These are phyloP conservation scores for Suillus variegatus DNA, from an alignment of 768 basidiomycete species.

Conservation along the genomic window DNA sequence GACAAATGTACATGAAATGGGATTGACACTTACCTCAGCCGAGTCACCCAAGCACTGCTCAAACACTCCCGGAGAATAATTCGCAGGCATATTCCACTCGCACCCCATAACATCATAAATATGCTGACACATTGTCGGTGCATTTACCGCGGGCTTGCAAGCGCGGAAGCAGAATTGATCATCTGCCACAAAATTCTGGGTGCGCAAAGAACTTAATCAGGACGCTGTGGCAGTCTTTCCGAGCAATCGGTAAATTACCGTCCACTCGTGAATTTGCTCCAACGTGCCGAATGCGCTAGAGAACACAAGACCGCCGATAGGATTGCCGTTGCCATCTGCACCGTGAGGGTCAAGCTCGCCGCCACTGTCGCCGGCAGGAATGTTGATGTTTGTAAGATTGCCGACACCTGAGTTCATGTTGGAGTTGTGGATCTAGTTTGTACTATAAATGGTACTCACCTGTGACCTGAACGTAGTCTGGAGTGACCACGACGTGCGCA, in stretches of 20 bases:
- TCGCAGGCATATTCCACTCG: constrained; percentile 61
- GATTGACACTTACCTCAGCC: constrained; percentile 38
- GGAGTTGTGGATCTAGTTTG: constrained; percentile 21
- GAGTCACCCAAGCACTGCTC: constrained; percentile 56
- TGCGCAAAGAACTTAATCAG: constrained; percentile 8
- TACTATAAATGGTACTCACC: constrained; percentile 36
- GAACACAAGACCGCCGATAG: constrained; percentile 71
- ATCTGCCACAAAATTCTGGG: constrained; percentile 61
- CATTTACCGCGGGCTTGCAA: constrained; percentile 53
- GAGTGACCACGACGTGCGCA: constrained; percentile 69
- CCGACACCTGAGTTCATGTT: constrained; percentile 50
- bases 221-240: constrained; percentile 9
- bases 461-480: constrained; percentile 74
- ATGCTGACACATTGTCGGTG: constrained; percentile 60
- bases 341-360: constrained; percentile 77
- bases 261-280: constrained; percentile 73
- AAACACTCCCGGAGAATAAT: constrained; percentile 45
- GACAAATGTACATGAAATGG: constrained; percentile 1
- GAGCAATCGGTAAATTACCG: constrained; percentile 38
- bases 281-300: constrained; percentile 63
- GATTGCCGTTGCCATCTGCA: constrained; percentile 57
- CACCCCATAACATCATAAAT: constrained; percentile 61
- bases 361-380: constrained; percentile 57
- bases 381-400: constrained; percentile 65
- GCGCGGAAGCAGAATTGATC: constrained; percentile 72